These are phyloP conservation scores for Leishmania lainsoni DNA, from an alignment of 208 protist genomes.

Conservation along the genomic window DNA sequence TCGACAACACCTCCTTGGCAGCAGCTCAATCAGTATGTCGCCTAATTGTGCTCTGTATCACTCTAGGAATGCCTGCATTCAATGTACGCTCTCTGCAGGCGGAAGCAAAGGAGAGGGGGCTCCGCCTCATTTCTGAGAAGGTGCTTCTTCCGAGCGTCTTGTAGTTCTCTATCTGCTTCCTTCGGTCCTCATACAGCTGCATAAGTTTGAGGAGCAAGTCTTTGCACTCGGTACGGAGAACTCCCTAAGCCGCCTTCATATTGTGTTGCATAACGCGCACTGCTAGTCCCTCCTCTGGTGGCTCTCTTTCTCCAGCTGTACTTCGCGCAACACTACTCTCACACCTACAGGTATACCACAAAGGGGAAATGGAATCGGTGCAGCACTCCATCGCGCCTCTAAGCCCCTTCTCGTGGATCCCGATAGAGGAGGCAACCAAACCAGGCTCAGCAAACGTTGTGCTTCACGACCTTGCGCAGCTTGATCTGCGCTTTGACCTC, in stretches of 20 bases:
- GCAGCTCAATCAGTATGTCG: too few relatives aligned
- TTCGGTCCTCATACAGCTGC: background rate
- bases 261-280: background rate
- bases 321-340: background rate
- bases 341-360: background rate
- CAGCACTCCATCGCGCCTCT: slow-evolving; percentile 50
- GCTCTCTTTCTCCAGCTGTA: background rate
- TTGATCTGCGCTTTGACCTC: slow-evolving; percentile 73
- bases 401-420: slow-evolving; percentile 72
- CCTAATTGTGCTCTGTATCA: background rate
- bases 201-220: background rate
- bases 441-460: slow-evolving; percentile 23
- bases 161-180: background rate
- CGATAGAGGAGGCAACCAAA: slow-evolving; percentile 10
- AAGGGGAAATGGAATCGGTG: slow-evolving; percentile 46
- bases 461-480: slow-evolving; percentile 47
- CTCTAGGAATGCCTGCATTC: background rate
- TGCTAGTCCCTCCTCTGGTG: background rate
- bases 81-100: background rate
- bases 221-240: background rate
- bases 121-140: background rate
- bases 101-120: background rate
- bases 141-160: background rate
- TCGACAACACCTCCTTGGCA: too few relatives aligned
- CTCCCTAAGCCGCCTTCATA: background rate